Percentiles rank a stretch among this genome's conserved stretches.
Conservation (phyloP, 805 yeast genomes). For the Nakazawaea ishiwadae region DNA sequence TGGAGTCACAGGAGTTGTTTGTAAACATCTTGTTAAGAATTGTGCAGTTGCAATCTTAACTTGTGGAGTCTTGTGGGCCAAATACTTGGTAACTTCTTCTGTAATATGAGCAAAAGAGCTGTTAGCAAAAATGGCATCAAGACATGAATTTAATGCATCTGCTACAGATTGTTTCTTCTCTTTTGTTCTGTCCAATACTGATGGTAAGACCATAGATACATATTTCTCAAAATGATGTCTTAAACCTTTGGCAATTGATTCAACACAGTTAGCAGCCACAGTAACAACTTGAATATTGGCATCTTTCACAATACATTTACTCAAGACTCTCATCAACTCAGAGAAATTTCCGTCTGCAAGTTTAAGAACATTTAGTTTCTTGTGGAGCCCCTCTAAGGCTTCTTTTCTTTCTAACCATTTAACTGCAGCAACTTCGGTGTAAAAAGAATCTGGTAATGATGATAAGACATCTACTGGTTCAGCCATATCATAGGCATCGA, state of each 20-base stretch:
- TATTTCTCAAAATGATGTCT: constrained; percentile 52
- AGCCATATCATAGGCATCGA: constrained; percentile 68
- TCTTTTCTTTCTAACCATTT: constrained; percentile 95
- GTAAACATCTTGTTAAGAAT: constrained; percentile 60
- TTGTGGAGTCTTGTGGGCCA: constrained; percentile 80
- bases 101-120: constrained; percentile 51
- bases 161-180: constrained; percentile 81
- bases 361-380: constrained; percentile 49
- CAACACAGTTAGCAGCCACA: constrained; percentile 65
- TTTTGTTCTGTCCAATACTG: constrained; percentile 76
- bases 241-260: constrained; percentile 61
- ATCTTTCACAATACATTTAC: constrained; percentile 71
- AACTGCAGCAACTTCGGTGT: constrained; percentile 47
- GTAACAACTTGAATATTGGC: constrained; percentile 86
- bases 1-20: constrained; percentile 45
- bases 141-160: constrained; percentile 61
- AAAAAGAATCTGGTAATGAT: constrained; percentile 61
- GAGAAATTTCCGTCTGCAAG: constrained; percentile 58
- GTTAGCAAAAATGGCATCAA: constrained; percentile 56
- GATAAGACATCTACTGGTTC: constrained; percentile 65
- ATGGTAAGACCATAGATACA: constrained; percentile 44
- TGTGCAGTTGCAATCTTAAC: constrained; percentile 67
- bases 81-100: constrained; percentile 52
- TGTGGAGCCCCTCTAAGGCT: constrained; percentile 60
- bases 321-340: constrained; percentile 55